Conservation (phyloP, 2,329 filamentous ascomycete genomes). For the Phialemonium atrogriseum region DNA sequence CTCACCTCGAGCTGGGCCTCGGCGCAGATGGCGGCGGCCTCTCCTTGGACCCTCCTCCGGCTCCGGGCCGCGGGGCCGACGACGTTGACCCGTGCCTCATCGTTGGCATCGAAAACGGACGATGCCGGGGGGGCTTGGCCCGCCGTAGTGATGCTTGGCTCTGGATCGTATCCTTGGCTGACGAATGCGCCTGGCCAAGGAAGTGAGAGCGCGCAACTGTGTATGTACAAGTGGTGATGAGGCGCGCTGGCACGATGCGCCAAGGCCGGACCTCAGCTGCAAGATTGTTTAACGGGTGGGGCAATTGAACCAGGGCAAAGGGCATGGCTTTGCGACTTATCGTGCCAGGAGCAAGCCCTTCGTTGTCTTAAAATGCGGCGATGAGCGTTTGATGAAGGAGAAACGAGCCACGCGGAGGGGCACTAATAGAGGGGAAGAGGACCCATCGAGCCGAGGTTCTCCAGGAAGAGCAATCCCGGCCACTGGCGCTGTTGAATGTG, state of each 20-base stretch:
- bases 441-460: slow-evolving; percentile 2
- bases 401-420: no score
- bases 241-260: no score
- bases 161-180: not conserved
- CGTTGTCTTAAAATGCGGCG: not conserved
- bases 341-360: not conserved
- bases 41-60: slow-evolving; percentile 13
- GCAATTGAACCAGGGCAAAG: not conserved
- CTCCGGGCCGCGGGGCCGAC: no score
- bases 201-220: no score
- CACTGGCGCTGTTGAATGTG: no score
- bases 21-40: slow-evolving; percentile 28
- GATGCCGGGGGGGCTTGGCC: not conserved
- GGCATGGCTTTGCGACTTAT: no score
- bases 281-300: no score
- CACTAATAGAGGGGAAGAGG: no score
- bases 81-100: not conserved
- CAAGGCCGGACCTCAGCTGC: no score
- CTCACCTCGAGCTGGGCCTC: slow-evolving; percentile 56
- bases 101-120: not conserved
- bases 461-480: not conserved
- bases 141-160: not conserved
- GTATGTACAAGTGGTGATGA: no score
- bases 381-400: no score
- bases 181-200: not conserved